These are phyloP conservation scores for Cytospora paraplurivora DNA, from an alignment of 2,329 filamentous ascomycete species.

Conservation along the genomic window DNA sequence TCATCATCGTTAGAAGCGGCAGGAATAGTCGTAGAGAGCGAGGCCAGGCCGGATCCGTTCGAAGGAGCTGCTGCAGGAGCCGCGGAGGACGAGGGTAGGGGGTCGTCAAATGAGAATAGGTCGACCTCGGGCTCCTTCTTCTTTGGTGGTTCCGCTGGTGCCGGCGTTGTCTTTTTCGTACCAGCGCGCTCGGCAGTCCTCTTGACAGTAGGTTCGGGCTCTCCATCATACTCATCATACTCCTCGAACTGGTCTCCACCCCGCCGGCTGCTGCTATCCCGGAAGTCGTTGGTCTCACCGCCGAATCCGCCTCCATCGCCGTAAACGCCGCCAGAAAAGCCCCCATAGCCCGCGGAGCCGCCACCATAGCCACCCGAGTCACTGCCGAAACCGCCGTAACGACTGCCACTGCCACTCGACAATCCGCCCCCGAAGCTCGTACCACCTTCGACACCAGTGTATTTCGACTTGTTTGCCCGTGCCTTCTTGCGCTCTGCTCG, in stretches of 20 bases:
- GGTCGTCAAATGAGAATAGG: constrained; percentile 89
- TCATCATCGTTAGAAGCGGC: constrained; percentile 70
- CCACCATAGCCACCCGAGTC: constrained; percentile 74
- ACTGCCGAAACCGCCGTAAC: constrained; percentile 91
- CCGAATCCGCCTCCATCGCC: constrained; percentile 96
- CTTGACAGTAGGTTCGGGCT: constrained; percentile 43
- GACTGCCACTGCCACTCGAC: constrained; percentile 46
- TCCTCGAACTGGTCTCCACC: constrained; percentile 81
- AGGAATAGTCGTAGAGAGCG: constrained; percentile 41
- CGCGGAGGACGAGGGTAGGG: constrained; percentile 52
- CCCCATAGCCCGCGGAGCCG: constrained; percentile 54
- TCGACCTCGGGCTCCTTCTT: constrained; percentile 88
- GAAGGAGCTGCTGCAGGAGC: constrained; percentile 49
- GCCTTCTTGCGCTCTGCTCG: constrained; percentile 86
- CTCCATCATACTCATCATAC: constrained; percentile 95
- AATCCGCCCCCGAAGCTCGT: constrained; percentile 61
- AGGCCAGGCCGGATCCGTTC: constrained; percentile 49
- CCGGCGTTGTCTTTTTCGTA: constrained; percentile 58
- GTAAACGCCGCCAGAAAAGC: constrained; percentile 75
- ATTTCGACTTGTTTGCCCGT: constrained; percentile 87
- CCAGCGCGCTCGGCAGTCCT: constrained; percentile 40
- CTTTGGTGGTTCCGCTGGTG: constrained; percentile 65
- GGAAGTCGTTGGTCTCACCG: constrained; percentile 72
- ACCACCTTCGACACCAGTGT: constrained; percentile 89
- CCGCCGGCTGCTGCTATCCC: constrained; percentile 58